Conservation (phyloP, 768 basidiomycete species). For the Suillus discolor region DNA sequence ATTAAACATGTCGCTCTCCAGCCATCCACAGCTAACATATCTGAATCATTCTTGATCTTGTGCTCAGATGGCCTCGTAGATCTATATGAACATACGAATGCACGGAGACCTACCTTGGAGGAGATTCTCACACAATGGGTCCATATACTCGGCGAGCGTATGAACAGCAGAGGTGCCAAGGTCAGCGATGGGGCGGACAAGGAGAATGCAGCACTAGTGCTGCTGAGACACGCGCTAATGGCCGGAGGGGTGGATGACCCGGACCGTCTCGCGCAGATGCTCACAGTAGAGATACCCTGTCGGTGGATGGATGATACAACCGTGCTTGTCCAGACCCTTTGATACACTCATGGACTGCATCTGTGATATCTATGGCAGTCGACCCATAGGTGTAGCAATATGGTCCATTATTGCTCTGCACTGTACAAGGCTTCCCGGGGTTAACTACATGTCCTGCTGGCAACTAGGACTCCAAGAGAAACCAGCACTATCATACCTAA, state of each 20-base stretch:
- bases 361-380: neutral
- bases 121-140: conserved; percentile 38
- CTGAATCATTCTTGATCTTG: conserved; percentile 43
- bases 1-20: conserved; percentile 41
- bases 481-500: neutral
- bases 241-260: conserved; percentile 39
- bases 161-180: conserved; percentile 4
- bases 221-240: conserved; percentile 45
- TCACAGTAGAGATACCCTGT: conserved; percentile 49
- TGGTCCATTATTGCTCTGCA: neutral
- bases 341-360: neutral
- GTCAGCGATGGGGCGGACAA: conserved; percentile 8
- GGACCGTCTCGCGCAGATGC: conserved; percentile 43
- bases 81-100: conserved; percentile 12
- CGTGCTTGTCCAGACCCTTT: conserved; percentile 37
- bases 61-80: conserved; percentile 57
- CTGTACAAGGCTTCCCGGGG: neutral
- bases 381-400: neutral
- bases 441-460: neutral
- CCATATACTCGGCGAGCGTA: conserved; percentile 25
- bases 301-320: conserved; percentile 66
- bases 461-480: neutral
- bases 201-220: conserved; percentile 37
- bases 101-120: conserved; percentile 29
- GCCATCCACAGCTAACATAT: conserved; percentile 16